Percentiles rank a stretch among this genome's conserved stretches.
Evolutionary conservation across 225 moss, liverwort and hornwort species (phyloP).

Genomic region (Sphagnum contortum): DNA sequence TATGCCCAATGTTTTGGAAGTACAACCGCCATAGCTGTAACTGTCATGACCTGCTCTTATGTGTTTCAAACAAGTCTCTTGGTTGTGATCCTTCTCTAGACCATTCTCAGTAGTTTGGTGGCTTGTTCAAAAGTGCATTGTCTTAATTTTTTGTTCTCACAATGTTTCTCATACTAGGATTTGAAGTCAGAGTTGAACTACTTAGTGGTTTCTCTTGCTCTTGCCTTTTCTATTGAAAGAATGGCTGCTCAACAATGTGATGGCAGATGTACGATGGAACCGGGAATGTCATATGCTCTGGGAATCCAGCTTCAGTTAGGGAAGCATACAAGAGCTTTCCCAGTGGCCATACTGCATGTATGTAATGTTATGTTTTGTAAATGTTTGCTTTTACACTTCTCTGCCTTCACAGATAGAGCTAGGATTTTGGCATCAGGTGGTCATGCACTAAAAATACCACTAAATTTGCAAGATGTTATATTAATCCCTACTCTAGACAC

Average conservation of each 20-base stretch:
- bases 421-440: not conserved
- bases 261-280: slow-evolving; percentile 8
- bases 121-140: not conserved
- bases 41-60: too few relatives aligned
- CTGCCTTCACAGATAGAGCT: not conserved
- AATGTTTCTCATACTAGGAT: too few relatives aligned
- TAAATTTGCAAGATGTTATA: not conserved
- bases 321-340: not conserved
- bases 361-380: not conserved
- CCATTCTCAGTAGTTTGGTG: not conserved
- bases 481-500: not conserved
- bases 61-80: too few relatives aligned
- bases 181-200: too few relatives aligned
- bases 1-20: slow-evolving; percentile 40
- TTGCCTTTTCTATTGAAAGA: too few relatives aligned
- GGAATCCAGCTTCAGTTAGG: not conserved
- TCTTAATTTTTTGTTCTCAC: too few relatives aligned
- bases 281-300: too few relatives aligned
- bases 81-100: too few relatives aligned
- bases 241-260: not conserved
- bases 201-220: too few relatives aligned
- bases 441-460: not conserved
- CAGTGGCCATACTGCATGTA: not conserved
- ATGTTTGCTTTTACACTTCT: not conserved
- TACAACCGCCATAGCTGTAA: slow-evolving; percentile 14